A percentile compares a stretch with the other conserved stretches of the same genome.
phyloP scores from a whole-genome alignment of 148 eudicot genomes.

The Bassia scoparia region DNA sequence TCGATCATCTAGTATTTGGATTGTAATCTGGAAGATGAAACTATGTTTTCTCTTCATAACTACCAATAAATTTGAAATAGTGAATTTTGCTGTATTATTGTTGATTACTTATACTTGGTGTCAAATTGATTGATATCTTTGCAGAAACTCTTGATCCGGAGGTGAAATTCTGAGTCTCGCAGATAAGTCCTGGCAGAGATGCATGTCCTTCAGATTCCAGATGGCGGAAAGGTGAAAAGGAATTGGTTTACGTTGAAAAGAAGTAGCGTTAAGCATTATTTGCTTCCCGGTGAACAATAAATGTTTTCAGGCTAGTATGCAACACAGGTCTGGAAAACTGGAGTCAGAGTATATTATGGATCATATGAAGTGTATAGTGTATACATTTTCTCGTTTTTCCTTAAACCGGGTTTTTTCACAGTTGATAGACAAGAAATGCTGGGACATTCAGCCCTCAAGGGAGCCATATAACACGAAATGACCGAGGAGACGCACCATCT shows the following conservation, averaged over 20 bases:
- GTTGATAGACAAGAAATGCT: constrained; percentile 88
- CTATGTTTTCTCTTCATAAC: too few species aligned
- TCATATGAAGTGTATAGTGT: not conserved
- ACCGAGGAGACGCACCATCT: constrained; percentile 80
- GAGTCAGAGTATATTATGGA: constrained; percentile 46
- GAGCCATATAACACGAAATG: constrained; percentile 70
- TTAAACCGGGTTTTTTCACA: constrained; percentile 24
- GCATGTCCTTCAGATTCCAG: constrained; percentile 75
- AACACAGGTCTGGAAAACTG: constrained; percentile 87
- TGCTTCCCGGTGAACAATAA: constrained; percentile 68
- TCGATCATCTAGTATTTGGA: not conserved
- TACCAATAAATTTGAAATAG: not conserved
- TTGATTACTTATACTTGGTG: not conserved
- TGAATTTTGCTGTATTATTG: not conserved
- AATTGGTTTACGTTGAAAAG: constrained; percentile 84
- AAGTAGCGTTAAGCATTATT: constrained; percentile 71
- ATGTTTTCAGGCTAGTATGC: constrained; percentile 78
- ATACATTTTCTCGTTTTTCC: not conserved
- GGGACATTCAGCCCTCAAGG: constrained; percentile 84
- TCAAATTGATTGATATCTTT: not conserved
- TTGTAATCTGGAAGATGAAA: not conserved
- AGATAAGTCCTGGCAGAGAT: constrained; percentile 60
- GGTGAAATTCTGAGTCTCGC: constrained; percentile 76
- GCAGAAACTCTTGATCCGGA: constrained; percentile 81
- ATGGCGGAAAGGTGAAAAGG: constrained; percentile 63